A percentile compares a stretch with the other conserved stretches of the same genome.
phyloP scores from a whole-genome alignment of 2,329 filamentous ascomycete species.

The Penicillium psychrosexuale region DNA sequence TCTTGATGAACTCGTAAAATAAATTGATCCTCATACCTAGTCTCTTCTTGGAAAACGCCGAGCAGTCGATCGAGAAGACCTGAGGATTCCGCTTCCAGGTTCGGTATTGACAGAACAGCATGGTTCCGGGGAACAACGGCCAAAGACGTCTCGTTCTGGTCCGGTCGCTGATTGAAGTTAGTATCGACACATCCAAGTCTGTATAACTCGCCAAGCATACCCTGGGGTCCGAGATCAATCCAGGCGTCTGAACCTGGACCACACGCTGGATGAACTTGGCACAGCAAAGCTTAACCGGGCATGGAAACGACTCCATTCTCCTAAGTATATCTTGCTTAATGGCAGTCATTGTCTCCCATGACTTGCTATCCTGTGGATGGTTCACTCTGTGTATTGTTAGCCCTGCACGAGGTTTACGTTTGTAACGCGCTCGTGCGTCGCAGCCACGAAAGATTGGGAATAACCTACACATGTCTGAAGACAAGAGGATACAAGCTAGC shows the following conservation, averaged over 20 bases:
- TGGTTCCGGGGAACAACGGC: conserved; percentile 82
- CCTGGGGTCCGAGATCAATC: conserved; percentile 74
- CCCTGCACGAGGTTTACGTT: background rate
- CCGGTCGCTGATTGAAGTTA: conserved; percentile 54
- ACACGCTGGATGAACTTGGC: conserved; percentile 96
- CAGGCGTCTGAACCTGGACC: conserved; percentile 86
- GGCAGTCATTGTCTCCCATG: conserved; percentile 82
- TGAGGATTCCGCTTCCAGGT: conserved; percentile 87
- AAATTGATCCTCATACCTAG: conserved; percentile 56
- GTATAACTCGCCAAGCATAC: conserved; percentile 51
- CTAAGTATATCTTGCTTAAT: conserved; percentile 87
- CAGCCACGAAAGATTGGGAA: conserved; percentile 19
- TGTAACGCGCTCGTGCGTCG: background rate
- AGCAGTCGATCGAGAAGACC: conserved; percentile 88
- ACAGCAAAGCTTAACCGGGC: conserved; percentile 84
- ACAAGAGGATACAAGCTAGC: conserved; percentile 91
- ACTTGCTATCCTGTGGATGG: conserved; percentile 73
- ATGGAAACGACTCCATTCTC: conserved; percentile 77
- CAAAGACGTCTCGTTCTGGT: conserved; percentile 79
- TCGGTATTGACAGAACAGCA: conserved; percentile 70
- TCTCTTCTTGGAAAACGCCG: conserved; percentile 78
- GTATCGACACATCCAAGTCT: conserved; percentile 4
- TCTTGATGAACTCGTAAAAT: background rate
- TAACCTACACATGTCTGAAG: conserved; percentile 79
- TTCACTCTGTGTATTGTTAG: conserved; percentile 64